A percentile compares a stretch with the other conserved stretches of the same genome.
Evolutionary conservation across 2,329 filamentous ascomycete genomes (phyloP).

Genomic region (Monosporascus ibericus): DNA sequence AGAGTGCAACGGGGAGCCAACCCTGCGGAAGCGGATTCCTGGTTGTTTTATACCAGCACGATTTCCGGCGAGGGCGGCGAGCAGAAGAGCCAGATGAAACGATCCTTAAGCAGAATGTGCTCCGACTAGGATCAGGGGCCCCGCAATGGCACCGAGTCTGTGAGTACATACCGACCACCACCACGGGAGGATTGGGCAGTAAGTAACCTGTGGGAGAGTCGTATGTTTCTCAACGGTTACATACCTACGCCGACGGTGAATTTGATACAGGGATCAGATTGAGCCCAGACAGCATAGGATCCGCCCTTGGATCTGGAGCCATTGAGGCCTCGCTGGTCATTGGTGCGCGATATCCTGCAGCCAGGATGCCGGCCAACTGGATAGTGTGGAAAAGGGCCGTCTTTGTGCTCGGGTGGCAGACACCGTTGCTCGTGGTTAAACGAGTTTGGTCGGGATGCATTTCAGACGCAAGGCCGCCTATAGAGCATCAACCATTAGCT

Average conservation of each 20-base stretch:
- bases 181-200: background rate
- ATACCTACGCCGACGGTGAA: slow-evolving; percentile 4
- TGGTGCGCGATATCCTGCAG: slow-evolving; percentile 16
- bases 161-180: background rate
- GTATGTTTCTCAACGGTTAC: slow-evolving; percentile 11
- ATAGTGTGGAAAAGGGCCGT: slow-evolving; percentile 25
- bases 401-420: slow-evolving; percentile 15
- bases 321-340: slow-evolving; percentile 15
- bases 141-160: background rate
- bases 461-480: slow-evolving; percentile 11
- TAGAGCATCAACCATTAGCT: background rate
- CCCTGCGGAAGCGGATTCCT: too few relatives aligned
- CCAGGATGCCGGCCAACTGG: slow-evolving; percentile 17
- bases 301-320: slow-evolving; percentile 13
- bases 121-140: background rate
- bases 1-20: too few relatives aligned
- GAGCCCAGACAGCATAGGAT: slow-evolving; percentile 19
- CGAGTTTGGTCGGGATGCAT: slow-evolving; percentile 21
- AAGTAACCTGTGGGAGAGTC: background rate
- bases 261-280: slow-evolving; percentile 17
- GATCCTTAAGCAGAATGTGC: background rate
- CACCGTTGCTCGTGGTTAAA: slow-evolving; percentile 11
- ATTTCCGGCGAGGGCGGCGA: background rate
- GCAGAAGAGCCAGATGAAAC: background rate
- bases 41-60: too few relatives aligned